A percentile compares a stretch with the other conserved stretches of the same genome.
phyloP scores from a whole-genome alignment of 140 eudicot species.

The Ambrosia hybrid region DNA sequence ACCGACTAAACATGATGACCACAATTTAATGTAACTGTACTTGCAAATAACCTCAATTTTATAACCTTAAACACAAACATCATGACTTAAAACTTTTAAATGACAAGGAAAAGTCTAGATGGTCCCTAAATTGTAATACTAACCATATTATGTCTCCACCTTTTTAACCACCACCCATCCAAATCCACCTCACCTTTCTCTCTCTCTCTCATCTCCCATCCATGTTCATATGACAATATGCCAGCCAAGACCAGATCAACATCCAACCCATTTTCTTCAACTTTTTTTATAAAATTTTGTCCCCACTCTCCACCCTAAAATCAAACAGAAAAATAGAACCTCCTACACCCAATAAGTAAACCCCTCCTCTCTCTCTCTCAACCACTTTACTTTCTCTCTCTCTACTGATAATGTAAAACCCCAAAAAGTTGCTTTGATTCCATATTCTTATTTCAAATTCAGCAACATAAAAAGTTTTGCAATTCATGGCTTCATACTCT shows the following conservation, averaged over 20 bases:
- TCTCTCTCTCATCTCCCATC: slow-evolving; percentile 7
- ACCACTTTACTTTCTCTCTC: slow-evolving; percentile 24
- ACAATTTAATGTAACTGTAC: background rate
- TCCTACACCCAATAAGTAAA: slow-evolving; percentile 8
- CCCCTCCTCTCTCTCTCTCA: slow-evolving; percentile 14
- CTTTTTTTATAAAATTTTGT: slow-evolving; percentile 23
- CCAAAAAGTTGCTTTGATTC: slow-evolving; percentile 33
- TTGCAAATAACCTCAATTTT: background rate
- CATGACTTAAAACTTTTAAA: slow-evolving; percentile 2
- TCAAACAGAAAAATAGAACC: slow-evolving; percentile 15
- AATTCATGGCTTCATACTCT: slow-evolving; percentile 25
- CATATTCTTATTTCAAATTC: background rate
- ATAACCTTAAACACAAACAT: background rate
- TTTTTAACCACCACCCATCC: slow-evolving; percentile 15
- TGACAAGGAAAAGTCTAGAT: slow-evolving; percentile 12
- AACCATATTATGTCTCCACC: slow-evolving; percentile 9
- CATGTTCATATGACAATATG: slow-evolving; percentile 40
- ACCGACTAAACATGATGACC: too few relatives aligned
- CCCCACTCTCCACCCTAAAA: slow-evolving; percentile 30
- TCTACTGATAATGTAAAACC: slow-evolving; percentile 64
- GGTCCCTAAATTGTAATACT: slow-evolving; percentile 16
- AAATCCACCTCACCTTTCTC: background rate
- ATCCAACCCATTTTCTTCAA: slow-evolving; percentile 39
- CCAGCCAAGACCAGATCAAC: slow-evolving; percentile 36
- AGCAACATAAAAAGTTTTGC: slow-evolving; percentile 20